phyloP scores from a whole-genome alignment of 1,284 basidiomycete genomes.

The Ganoderma sinense region DNA sequence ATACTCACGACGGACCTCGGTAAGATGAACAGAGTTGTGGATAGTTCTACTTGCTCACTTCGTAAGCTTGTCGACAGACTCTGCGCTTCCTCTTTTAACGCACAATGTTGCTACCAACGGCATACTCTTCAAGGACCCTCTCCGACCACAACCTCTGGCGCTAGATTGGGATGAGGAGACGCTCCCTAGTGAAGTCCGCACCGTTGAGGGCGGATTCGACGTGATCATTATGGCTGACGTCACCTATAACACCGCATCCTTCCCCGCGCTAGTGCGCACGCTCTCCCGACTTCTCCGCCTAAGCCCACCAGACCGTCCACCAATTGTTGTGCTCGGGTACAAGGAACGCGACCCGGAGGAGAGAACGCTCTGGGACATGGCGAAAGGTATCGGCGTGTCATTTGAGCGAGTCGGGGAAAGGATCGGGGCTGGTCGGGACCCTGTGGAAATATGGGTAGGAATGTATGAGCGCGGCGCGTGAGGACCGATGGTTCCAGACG shows the following conservation, averaged over 20 bases:
- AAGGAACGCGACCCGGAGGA: constrained; percentile 84
- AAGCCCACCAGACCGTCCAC: constrained; percentile 32
- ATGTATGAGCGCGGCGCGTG: background rate
- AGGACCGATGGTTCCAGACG: background rate
- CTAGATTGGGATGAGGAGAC: constrained; percentile 79
- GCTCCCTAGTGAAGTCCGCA: constrained; percentile 55
- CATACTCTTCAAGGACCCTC: constrained; percentile 37
- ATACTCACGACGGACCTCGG: constrained; percentile 81
- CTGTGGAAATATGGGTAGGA: constrained; percentile 79
- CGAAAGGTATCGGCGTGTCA: constrained; percentile 55
- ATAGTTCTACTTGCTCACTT: background rate
- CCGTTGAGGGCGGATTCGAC: constrained; percentile 53
- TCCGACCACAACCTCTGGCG: constrained; percentile 51
- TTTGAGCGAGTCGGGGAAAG: constrained; percentile 63
- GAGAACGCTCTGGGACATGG: constrained; percentile 69
- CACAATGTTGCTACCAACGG: constrained; percentile 71
- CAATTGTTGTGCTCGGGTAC: constrained; percentile 77
- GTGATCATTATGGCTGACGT: constrained; percentile 88
- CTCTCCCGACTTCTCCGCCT: constrained; percentile 53
- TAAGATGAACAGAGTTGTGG: constrained; percentile 44
- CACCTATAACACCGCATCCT: constrained; percentile 88
- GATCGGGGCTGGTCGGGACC: constrained; percentile 60
- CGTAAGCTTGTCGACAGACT: constrained; percentile 56
- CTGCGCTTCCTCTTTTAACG: constrained; percentile 80
- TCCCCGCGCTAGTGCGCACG: constrained; percentile 70